These are phyloP conservation scores for Maudiozyma bulderi DNA, from an alignment of 805 yeast species.

Conservation along the genomic window DNA sequence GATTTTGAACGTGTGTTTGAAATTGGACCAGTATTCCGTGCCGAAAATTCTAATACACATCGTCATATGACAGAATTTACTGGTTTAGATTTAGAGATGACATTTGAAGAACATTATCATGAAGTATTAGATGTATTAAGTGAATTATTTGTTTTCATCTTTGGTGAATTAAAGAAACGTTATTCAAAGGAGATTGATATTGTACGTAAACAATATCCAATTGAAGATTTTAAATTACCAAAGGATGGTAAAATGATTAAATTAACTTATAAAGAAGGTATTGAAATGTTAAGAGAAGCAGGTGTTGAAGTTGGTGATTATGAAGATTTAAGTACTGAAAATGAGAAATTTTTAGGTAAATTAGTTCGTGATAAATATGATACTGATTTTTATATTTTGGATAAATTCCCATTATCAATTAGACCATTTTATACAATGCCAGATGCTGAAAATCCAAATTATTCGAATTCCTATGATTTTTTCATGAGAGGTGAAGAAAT, in stretches of 20 bases:
- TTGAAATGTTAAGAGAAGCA: constrained; percentile 71
- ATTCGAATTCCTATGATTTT: constrained; percentile 97
- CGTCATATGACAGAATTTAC: constrained; percentile 98
- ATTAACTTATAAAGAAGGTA: constrained; percentile 84
- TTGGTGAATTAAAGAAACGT: constrained; percentile 71
- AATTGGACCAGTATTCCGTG: constrained; percentile 96
- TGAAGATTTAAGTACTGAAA: constrained; percentile 88
- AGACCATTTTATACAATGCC: constrained; percentile 99
- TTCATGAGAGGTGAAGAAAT: constrained; percentile 99
- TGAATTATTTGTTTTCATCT: constrained; percentile 80
- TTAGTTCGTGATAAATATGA: constrained; percentile 87
- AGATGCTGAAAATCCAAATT: constrained; percentile 80
- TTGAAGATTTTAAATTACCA: constrained; percentile 94
- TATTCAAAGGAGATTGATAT: constrained; percentile 76
- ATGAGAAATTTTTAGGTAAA: constrained; percentile 88
- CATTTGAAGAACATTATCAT: constrained; percentile 95
- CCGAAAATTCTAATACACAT: constrained; percentile 97
- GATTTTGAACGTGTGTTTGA: constrained; percentile 96
- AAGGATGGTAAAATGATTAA: constrained; percentile 88
- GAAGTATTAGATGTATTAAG: constrained; percentile 61
- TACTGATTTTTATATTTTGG: constrained; percentile 95
- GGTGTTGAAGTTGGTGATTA: constrained; percentile 65
- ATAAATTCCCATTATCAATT: constrained; percentile 92
- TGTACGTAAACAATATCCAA: constrained; percentile 92
- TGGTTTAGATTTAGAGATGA: constrained; percentile 96